Base-by-base conservation (phyloP, 805 yeast genomes). In the Yarrowia yakushimensis region DNA sequence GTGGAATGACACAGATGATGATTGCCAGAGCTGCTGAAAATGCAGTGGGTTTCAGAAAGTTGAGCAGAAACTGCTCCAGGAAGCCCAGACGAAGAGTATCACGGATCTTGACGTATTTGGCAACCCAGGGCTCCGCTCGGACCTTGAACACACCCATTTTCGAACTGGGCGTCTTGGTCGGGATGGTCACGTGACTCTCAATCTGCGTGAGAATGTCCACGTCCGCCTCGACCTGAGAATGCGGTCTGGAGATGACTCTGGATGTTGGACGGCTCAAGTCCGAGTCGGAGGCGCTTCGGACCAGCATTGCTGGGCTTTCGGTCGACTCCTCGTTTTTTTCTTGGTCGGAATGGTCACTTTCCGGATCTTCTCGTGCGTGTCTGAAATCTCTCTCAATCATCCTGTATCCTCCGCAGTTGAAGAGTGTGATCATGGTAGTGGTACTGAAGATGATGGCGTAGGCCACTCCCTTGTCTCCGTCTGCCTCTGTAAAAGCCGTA, bases 1-100 rank as follows among this genome's bases (percentile, higher is more conserved):
- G 93, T 1, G 97, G 97, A n/a, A 93, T 79, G 88, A 93, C 85
- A 4, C 93, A 82, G 23, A 90, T 77, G 0, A 81, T 76, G 25
- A 92, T 75, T 0, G 93, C 80, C 0, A 85, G 55, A 7, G 92
- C 76, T n/a, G 90, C 79, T 0, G 91, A 78, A 4, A 88, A 65
- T 0, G 96, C 87, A 13, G 85, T 88, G 0, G 96, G 96, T 31
- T 91, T 79, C 30, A 76, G 67, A 63, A 86, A 82, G 71, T 67
- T 59, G 18, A 59, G 43, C 1, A 55, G 12, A 17, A 55, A 55
- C 30, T 55, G 61, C 4, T 55, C 61, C 3, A 55, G 28, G 10
- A 55, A 55, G 1, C 61, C 31, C 2, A 55, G 61, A 39, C 39
- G 61, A 11, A 55, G 37, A 13, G 11, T 18, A 17, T 55, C 61